phyloP scores from a whole-genome alignment of 495 filamentous ascomycete genomes.

The Neurospora sp. region DNA sequence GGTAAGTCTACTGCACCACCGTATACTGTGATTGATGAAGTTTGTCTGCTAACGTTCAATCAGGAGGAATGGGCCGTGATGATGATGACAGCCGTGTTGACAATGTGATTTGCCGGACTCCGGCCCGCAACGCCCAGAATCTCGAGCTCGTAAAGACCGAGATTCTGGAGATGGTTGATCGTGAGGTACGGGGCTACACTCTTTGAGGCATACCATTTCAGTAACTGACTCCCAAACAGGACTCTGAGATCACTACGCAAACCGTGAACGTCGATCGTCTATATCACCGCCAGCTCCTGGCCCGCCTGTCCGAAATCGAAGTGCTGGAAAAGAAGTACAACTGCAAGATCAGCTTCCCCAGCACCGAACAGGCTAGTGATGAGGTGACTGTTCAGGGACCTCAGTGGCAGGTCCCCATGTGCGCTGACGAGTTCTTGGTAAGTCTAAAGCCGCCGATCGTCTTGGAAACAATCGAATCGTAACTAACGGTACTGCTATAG shows the following conservation, averaged over 20 bases:
- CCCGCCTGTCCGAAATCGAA: constrained; percentile 78
- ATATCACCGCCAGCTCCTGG: constrained; percentile 86
- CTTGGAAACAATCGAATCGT: not conserved
- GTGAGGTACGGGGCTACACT: constrained; percentile 51
- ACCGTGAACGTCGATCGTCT: constrained; percentile 87
- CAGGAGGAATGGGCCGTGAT: constrained; percentile 69
- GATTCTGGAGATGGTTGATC: constrained; percentile 99
- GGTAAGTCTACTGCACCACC: constrained; percentile 12
- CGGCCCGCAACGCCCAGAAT: constrained; percentile 92
- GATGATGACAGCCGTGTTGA: constrained; percentile 97
- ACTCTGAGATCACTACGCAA: constrained; percentile 92
- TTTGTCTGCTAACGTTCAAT: not conserved
- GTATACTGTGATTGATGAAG: not conserved
- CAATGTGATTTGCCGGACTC: constrained; percentile 97
- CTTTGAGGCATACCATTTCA: not conserved
- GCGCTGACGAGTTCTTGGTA: constrained; percentile 88
- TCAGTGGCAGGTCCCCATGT: constrained; percentile 93
- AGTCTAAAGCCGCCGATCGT: constrained; percentile 14
- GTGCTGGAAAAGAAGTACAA: constrained; percentile 97
- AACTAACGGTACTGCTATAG: constrained; percentile 22
- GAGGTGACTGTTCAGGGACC: constrained; percentile 90
- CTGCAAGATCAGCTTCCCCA: constrained; percentile 95
- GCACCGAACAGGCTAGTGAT: constrained; percentile 94
- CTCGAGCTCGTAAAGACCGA: constrained; percentile 96
- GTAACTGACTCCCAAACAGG: constrained; percentile 32